A percentile compares a stretch with the other conserved stretches of the same genome.
These are phyloP conservation scores for Phanerochaete sordida DNA, from an alignment of 768 basidiomycete genomes.

Conservation along the genomic window DNA sequence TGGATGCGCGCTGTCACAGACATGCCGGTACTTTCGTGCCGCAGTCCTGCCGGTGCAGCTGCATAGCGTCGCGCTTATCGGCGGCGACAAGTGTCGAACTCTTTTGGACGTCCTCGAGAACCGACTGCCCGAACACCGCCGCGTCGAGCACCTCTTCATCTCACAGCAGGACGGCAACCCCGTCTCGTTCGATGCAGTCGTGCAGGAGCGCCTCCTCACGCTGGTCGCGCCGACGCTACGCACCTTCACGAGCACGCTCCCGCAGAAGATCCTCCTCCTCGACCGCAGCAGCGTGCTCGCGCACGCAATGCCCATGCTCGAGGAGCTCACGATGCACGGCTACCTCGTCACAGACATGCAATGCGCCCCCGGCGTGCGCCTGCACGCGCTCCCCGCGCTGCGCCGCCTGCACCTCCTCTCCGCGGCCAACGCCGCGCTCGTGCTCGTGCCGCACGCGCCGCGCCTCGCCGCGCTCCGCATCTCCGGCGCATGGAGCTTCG, in stretches of 20 bases:
- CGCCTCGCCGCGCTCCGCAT: slow-evolving; percentile 6
- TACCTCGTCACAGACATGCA: not conserved
- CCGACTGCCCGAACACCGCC: slow-evolving; percentile 4
- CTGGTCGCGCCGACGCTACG: slow-evolving; percentile 2
- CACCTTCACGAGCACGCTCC: slow-evolving; percentile 9
- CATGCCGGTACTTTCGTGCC: slow-evolving; percentile 8
- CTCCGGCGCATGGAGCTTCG: not conserved
- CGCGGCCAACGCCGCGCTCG: not conserved
- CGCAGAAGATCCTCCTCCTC: not conserved
- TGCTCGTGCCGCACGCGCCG: slow-evolving; percentile 7
- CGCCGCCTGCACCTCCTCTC: slow-evolving; percentile 8
- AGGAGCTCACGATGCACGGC: slow-evolving; percentile 12
- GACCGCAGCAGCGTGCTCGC: not conserved
- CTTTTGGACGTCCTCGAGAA: slow-evolving; percentile 3
- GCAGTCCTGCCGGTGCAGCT: slow-evolving; percentile 7
- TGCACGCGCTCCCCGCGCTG: slow-evolving; percentile 7
- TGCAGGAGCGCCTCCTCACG: not conserved
- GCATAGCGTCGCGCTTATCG: slow-evolving; percentile 10
- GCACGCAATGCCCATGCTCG: slow-evolving; percentile 8
- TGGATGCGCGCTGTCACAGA: slow-evolving; percentile 7
- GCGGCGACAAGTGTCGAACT: not conserved
- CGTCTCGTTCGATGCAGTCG: not conserved
- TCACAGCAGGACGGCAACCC: not conserved
- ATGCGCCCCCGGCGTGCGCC: not conserved
- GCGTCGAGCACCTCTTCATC: slow-evolving; percentile 16